Conservation (phyloP, 2,329 filamentous ascomycete genomes). For the Rhytidhysteron rufulum region DNA sequence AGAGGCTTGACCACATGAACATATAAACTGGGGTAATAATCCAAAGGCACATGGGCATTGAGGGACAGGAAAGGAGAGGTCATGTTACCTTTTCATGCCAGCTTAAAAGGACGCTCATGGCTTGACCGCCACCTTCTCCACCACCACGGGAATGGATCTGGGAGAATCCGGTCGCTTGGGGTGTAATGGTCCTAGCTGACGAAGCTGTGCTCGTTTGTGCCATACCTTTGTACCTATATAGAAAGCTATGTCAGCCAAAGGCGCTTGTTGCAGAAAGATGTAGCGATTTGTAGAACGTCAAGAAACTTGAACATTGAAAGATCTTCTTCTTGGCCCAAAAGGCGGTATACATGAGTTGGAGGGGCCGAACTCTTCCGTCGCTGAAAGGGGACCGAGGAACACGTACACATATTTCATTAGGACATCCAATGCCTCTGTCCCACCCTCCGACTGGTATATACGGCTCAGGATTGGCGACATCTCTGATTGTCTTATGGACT, state of each 20-base stretch:
- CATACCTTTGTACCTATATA: conserved; percentile 84
- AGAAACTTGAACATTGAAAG: conserved; percentile 7
- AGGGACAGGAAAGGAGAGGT: too few relatives aligned
- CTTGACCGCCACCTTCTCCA: conserved; percentile 70
- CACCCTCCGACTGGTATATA: conserved; percentile 74
- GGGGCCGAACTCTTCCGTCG: neutral
- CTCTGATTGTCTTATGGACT: conserved; percentile 92
- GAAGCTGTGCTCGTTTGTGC: conserved; percentile 32
- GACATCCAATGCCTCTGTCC: conserved; percentile 81
- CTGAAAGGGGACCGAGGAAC: conserved; percentile 7
- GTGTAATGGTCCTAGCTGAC: conserved; percentile 50
- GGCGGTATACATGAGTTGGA: conserved; percentile 7
- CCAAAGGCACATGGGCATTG: too few relatives aligned
- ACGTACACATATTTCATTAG: conserved; percentile 96
- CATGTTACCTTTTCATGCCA: conserved; percentile 99
- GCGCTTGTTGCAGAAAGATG: neutral
- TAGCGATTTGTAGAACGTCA: conserved; percentile 6
- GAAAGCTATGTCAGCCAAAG: conserved; percentile 13
- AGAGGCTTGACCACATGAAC: too few relatives aligned
- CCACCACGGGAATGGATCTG: conserved; percentile 63
- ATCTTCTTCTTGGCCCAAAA: conserved; percentile 5
- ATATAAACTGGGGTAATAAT: too few relatives aligned
- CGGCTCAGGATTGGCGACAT: conserved; percentile 85
- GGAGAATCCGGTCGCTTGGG: conserved; percentile 83
- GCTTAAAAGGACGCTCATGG: conserved; percentile 94